A percentile compares a stretch with the other conserved stretches of the same genome.
phyloP scores from a whole-genome alignment of 2,329 filamentous ascomycete species.

The Pestalotiopsis sp. region DNA sequence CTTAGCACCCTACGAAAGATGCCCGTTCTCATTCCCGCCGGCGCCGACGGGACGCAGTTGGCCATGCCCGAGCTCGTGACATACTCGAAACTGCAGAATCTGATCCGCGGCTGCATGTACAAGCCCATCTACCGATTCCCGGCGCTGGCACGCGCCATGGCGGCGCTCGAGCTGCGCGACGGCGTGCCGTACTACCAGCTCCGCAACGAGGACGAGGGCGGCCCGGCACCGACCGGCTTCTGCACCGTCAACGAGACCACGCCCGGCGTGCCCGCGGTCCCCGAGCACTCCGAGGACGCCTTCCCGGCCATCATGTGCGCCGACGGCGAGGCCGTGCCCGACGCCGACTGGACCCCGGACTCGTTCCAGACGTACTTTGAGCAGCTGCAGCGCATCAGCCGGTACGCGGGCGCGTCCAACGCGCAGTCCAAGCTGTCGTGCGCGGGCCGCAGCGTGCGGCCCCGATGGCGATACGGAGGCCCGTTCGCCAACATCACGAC shows the following conservation, averaged over 20 bases:
- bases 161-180: slow-evolving; percentile 45
- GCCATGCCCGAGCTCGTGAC: slow-evolving; percentile 52
- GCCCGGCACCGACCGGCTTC: slow-evolving; percentile 18
- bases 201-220: slow-evolving; percentile 10
- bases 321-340: slow-evolving; percentile 30
- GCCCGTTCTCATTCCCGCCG: slow-evolving; percentile 45
- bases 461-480: slow-evolving; percentile 31
- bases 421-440: slow-evolving; percentile 37
- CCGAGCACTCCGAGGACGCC: slow-evolving; percentile 41
- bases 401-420: slow-evolving; percentile 45
- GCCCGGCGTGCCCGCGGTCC: slow-evolving; percentile 32
- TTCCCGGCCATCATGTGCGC: slow-evolving; percentile 50
- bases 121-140: slow-evolving; percentile 44
- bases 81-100: slow-evolving; percentile 47
- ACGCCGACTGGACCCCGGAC: slow-evolving; percentile 6
- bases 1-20: slow-evolving; percentile 41
- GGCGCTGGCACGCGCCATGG: slow-evolving; percentile 44
- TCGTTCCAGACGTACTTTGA: slow-evolving; percentile 35
- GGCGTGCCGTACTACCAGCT: slow-evolving; percentile 45
- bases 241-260: slow-evolving; percentile 34
- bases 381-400: slow-evolving; percentile 34
- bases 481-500: slow-evolving; percentile 26
- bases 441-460: slow-evolving; percentile 30
- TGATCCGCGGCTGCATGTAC: slow-evolving; percentile 47
- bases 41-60: slow-evolving; percentile 27